Evolutionary conservation across 495 filamentous ascomycete genomes (phyloP).

Genomic region (Aspergillus indologenus): DNA sequence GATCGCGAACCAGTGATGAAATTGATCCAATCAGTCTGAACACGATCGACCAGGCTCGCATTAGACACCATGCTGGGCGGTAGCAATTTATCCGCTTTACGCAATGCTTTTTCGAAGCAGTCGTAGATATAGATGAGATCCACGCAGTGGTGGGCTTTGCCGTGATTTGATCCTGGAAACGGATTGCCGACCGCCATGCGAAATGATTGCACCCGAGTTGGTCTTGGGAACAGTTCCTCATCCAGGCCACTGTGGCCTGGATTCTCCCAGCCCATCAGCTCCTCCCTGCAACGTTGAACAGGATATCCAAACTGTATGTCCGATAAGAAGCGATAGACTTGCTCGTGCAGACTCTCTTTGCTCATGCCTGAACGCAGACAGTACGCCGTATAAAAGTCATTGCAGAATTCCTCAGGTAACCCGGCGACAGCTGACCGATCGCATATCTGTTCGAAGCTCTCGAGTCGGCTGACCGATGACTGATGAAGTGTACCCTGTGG

Average conservation of each 20-base stretch:
- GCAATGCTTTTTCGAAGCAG: slow-evolving; percentile 1
- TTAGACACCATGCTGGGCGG: background rate
- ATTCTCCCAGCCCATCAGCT: slow-evolving; percentile 1
- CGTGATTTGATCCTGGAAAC: background rate
- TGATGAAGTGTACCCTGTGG: background rate
- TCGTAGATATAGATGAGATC: slow-evolving; percentile 7
- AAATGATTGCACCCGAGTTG: background rate
- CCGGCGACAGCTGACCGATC: background rate
- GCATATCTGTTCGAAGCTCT: background rate
- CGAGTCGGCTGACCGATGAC: background rate
- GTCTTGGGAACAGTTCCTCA: background rate
- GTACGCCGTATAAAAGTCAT: background rate
- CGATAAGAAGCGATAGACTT: background rate
- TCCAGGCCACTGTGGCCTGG: background rate
- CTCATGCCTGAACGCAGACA: background rate
- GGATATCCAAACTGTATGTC: slow-evolving; percentile 1
- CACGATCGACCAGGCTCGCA: background rate
- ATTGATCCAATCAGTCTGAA: background rate
- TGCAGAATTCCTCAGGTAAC: background rate
- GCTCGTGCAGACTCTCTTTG: background rate
- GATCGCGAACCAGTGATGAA: background rate
- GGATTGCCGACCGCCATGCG: slow-evolving; percentile 1
- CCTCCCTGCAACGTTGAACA: background rate
- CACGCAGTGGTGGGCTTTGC: slow-evolving; percentile 6
- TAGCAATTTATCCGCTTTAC: background rate